Evolutionary conservation across 139 green algal species (phyloP), one percentile per base, ranked within the genome.

Genomic region (Tetradesmus obliquus): DNA sequence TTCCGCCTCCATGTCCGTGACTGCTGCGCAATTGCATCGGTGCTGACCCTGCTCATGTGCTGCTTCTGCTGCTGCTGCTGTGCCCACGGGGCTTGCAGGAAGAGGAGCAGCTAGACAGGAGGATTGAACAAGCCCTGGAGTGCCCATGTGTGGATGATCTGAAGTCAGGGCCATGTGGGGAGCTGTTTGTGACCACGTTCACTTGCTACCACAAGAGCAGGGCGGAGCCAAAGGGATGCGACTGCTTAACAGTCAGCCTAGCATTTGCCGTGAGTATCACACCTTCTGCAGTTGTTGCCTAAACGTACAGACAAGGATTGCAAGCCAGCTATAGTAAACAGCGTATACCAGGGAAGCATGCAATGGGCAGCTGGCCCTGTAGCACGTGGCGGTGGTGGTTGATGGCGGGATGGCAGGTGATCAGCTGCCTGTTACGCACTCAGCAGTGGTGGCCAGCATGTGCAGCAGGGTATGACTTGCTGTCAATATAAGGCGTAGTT

Each of bases 91-190:
- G 15, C 15, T 15, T 79, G 55, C 88, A 86, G 88, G 69, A 80
- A 19, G 60, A 71, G 10, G 60, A 71, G 83, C 55, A 88, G 24
- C 12, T 91, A 15, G 87, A 91, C 3, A 58, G 13, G 5, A 74
- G 87, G 55, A 91, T 91, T 76, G 87, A 24, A 9, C 15, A 91
- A 51, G 88, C 88, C 5, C 60, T 91, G 51, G 80, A 55, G 15
- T 91, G 88, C 79, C 88, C 88, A 12, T 91, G 88, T 74, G 80
- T 91, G 15, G 88, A 76, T 66, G 88, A 91, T n/a, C 51, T 91
- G 55, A 87, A 81, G n/a, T 24, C 58, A n/a, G 88, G 89, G 4
- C 89, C 89, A 15, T 92, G 89, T 82, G 89, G 89, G 9, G 53
- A 84, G 6, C 22, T 86, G 22, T 89, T 92, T 84, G 89, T 89